A percentile compares a stretch with the other conserved stretches of the same genome.
phyloP scores from a whole-genome alignment of 306 rosid species.

The Vigna nakashimae region DNA sequence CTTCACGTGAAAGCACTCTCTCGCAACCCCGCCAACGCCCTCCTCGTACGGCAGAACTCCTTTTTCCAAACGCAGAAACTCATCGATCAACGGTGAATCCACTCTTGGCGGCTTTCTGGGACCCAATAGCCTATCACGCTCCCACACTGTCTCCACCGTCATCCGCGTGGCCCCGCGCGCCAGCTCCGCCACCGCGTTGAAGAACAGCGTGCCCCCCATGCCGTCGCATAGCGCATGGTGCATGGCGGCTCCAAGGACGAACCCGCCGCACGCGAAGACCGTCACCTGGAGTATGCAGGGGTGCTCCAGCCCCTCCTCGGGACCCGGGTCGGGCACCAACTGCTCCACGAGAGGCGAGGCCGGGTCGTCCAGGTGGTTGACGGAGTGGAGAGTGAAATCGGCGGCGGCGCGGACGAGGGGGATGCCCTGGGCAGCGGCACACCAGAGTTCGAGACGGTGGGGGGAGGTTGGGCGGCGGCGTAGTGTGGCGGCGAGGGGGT shows the following conservation, averaged over 20 bases:
- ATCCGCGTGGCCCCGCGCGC: slow-evolving; percentile 66
- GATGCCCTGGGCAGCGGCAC: slow-evolving; percentile 63
- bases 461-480: slow-evolving; percentile 37
- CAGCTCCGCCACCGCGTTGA: slow-evolving; percentile 73
- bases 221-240: slow-evolving; percentile 83
- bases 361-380: slow-evolving; percentile 62
- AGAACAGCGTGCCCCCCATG: slow-evolving; percentile 74
- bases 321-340: slow-evolving; percentile 67
- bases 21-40: slow-evolving; percentile 48
- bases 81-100: slow-evolving; percentile 50
- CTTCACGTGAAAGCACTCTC: slow-evolving; percentile 62
- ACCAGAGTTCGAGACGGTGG: slow-evolving; percentile 62
- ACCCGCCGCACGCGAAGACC: slow-evolving; percentile 76
- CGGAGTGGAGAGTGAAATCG: slow-evolving; percentile 61
- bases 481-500: slow-evolving; percentile 78
- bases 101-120: slow-evolving; percentile 60
- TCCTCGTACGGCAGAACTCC: slow-evolving; percentile 56
- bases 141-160: slow-evolving; percentile 63
- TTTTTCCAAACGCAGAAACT: slow-evolving; percentile 61
- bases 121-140: slow-evolving; percentile 57
- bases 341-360: slow-evolving; percentile 57
- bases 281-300: slow-evolving; percentile 81
- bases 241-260: slow-evolving; percentile 75
- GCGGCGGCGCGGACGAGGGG: slow-evolving; percentile 65
- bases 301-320: slow-evolving; percentile 52